phyloP scores from a whole-genome alignment of 2,329 filamentous ascomycete species.

The Trichoderma koningii region DNA sequence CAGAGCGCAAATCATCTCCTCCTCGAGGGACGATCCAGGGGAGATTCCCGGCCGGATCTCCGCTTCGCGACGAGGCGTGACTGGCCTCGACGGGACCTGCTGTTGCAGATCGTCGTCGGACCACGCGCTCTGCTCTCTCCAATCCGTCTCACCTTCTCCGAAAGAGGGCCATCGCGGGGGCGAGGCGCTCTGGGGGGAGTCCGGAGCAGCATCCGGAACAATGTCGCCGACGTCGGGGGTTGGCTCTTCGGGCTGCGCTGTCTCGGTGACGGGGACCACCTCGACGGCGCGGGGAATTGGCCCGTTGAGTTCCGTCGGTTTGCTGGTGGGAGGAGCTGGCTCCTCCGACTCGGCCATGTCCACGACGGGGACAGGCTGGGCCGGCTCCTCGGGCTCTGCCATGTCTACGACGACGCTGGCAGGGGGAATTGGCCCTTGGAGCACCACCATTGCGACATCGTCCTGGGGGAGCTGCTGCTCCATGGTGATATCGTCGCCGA shows the following conservation, averaged over 20 bases:
- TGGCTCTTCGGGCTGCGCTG: slow-evolving; percentile 3
- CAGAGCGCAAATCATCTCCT: slow-evolving; percentile 20
- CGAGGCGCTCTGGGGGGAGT: not conserved
- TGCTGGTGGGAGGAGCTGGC: slow-evolving; percentile 2
- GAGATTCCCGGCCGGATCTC: slow-evolving; percentile 2
- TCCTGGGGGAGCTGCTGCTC: slow-evolving; percentile 16
- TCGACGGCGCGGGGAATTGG: not conserved
- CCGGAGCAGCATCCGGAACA: slow-evolving; percentile 20
- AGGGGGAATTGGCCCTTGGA: slow-evolving; percentile 17
- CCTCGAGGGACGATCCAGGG: slow-evolving; percentile 9
- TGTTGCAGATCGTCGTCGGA: not conserved
- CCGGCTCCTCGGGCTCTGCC: slow-evolving; percentile 13
- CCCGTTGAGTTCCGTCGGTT: slow-evolving; percentile 16
- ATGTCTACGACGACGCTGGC: slow-evolving; percentile 1
- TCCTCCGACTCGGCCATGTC: slow-evolving; percentile 19
- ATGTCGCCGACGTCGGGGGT: slow-evolving; percentile 19
- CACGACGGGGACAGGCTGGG: not conserved
- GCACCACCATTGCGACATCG: slow-evolving; percentile 18
- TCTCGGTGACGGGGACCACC: slow-evolving; percentile 3
- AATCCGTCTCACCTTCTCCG: slow-evolving; percentile 21
- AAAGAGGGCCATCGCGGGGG: slow-evolving; percentile 18
- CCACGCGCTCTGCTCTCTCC: slow-evolving; percentile 3
- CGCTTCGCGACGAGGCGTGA: not conserved
- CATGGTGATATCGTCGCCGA: slow-evolving; percentile 13
- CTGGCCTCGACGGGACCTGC: not conserved